phyloP scores from a whole-genome alignment of 2,329 filamentous ascomycete genomes.

The Volutella citrinella region DNA sequence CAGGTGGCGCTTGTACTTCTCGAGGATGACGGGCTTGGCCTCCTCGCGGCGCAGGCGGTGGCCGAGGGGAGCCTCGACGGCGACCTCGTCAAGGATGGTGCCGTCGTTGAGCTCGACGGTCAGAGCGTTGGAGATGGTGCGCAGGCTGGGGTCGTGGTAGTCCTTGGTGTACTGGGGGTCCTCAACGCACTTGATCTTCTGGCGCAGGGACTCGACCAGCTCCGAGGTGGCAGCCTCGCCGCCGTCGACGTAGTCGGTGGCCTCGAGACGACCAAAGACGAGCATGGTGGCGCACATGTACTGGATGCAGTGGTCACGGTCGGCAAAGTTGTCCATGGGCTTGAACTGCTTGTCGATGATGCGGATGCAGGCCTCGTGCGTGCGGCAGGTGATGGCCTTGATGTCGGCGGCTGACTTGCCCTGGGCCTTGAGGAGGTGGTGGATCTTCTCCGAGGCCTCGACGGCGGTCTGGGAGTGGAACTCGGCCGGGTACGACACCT shows the following conservation, averaged over 20 bases:
- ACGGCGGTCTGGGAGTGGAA: slow-evolving; percentile 99
- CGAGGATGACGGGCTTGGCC: slow-evolving; percentile 94
- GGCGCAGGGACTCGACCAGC: slow-evolving; percentile 84
- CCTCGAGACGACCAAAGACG: slow-evolving; percentile 88
- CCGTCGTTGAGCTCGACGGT: slow-evolving; percentile 95
- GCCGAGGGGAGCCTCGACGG: slow-evolving; percentile 90
- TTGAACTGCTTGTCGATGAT: slow-evolving; percentile 99
- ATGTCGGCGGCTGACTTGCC: slow-evolving; percentile 94
- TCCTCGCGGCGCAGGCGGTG: slow-evolving; percentile 90
- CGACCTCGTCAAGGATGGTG: slow-evolving; percentile 84
- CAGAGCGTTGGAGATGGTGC: slow-evolving; percentile 95
- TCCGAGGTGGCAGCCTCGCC: slow-evolving; percentile 86
- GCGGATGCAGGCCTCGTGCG: slow-evolving; percentile 95
- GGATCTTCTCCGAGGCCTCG: slow-evolving; percentile 86
- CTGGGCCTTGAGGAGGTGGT: slow-evolving; percentile 75
- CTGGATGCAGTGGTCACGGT: slow-evolving; percentile 99
- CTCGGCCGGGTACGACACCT: slow-evolving; percentile 97
- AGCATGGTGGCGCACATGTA: slow-evolving; percentile 99
- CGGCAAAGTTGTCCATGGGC: slow-evolving; percentile 99
- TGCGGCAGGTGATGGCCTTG: slow-evolving; percentile 88
- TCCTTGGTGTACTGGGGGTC: slow-evolving; percentile 91
- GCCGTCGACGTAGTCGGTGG: slow-evolving; percentile 90
- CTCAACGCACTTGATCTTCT: slow-evolving; percentile 95
- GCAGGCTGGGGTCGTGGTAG: slow-evolving; percentile 91
- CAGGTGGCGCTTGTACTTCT: slow-evolving; percentile 93